Evolutionary conservation across 2,329 filamentous ascomycete species (phyloP).

Genomic region (Alternaria sp.): DNA sequence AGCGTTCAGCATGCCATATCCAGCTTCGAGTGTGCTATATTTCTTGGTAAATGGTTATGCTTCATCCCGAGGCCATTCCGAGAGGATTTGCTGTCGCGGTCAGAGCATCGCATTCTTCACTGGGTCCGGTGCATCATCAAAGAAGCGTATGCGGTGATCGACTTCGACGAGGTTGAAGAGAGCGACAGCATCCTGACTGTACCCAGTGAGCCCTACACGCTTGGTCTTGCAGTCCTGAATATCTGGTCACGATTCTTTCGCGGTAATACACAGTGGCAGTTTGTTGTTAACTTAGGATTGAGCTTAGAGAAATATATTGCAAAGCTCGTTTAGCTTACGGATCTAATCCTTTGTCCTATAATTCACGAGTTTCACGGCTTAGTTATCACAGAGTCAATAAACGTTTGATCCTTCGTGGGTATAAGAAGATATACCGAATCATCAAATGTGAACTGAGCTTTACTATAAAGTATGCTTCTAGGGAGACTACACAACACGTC

Average conservation of each 20-base stretch:
- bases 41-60: slow-evolving; percentile 62
- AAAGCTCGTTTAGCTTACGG: neutral
- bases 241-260: slow-evolving; percentile 60
- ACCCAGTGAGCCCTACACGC: slow-evolving; percentile 36
- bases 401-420: neutral
- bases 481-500: neutral
- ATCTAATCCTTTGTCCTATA: neutral
- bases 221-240: slow-evolving; percentile 53
- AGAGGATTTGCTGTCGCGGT: slow-evolving; percentile 27
- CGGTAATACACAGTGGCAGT: slow-evolving; percentile 59
- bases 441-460: neutral
- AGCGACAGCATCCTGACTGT: slow-evolving; percentile 19
- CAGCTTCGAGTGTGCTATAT: slow-evolving; percentile 63
- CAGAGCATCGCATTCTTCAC: slow-evolving; percentile 57
- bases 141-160: slow-evolving; percentile 52
- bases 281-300: slow-evolving; percentile 57
- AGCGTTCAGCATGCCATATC: slow-evolving; percentile 65
- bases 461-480: neutral
- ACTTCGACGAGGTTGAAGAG: slow-evolving; percentile 37
- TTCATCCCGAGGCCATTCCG: slow-evolving; percentile 32
- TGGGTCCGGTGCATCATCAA: slow-evolving; percentile 59
- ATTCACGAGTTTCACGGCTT: neutral
- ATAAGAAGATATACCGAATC: neutral
- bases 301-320: slow-evolving; percentile 47
- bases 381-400: too few species aligned